A percentile compares a stretch with the other conserved stretches of the same genome.
Evolutionary conservation across 2,329 filamentous ascomycete species (phyloP).

Genomic region (Colletotrichum somersetense): DNA sequence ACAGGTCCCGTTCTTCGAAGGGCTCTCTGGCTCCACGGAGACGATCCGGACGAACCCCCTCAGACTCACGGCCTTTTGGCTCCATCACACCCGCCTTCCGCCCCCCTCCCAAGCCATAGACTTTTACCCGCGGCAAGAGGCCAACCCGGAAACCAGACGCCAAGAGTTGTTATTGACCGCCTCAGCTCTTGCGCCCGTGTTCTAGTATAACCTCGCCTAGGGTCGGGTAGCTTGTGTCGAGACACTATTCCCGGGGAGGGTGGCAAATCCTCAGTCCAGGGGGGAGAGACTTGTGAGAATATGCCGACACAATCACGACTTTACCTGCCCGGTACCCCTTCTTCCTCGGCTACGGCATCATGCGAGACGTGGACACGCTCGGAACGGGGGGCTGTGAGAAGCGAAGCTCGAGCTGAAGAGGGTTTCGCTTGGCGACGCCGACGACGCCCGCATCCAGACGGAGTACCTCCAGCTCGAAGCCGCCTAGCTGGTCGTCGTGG

Average conservation of each 20-base stretch:
- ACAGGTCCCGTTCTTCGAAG: neutral
- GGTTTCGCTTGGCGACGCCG: neutral
- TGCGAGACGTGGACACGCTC: neutral
- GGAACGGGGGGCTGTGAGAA: neutral
- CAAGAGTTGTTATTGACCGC: too few relatives aligned
- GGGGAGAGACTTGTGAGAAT: fast-evolving
- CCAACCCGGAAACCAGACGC: too few relatives aligned
- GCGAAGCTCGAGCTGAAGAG: neutral
- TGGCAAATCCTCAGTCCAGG: neutral
- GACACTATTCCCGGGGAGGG: neutral
- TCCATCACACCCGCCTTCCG: neutral
- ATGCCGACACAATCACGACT: neutral
- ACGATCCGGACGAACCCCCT: neutral
- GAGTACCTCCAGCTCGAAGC: neutral
- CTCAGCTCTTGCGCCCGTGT: too few relatives aligned
- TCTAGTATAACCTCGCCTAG: too few relatives aligned
- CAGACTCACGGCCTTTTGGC: neutral
- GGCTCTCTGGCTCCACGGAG: neutral
- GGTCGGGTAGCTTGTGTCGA: too few relatives aligned
- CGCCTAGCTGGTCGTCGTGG: neutral
- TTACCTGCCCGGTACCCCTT: neutral
- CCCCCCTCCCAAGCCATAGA: too few relatives aligned
- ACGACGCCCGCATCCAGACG: neutral
- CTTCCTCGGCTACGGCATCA: neutral
- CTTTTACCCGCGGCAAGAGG: too few relatives aligned